Evolutionary conservation across 495 filamentous ascomycete genomes (phyloP), one percentile per base, ranked within the genome.

Genomic region (Haplographium delicatum): DNA sequence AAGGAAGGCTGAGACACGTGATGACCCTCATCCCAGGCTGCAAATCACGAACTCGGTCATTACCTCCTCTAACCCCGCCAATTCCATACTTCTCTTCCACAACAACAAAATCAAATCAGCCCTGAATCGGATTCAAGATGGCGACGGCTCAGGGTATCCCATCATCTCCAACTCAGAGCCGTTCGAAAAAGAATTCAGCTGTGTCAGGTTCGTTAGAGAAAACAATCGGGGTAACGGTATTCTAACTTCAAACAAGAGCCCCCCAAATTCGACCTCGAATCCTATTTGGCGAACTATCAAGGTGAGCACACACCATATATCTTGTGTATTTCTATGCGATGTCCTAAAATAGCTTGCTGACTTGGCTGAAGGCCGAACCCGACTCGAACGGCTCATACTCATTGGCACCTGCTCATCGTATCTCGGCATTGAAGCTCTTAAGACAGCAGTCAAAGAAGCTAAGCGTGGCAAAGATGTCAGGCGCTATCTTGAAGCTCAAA

Each of bases 211-310:
- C 40, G 54, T 53, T 18, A 6, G 10, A 31, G 1, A 11, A 28
- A 22, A 8, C 25, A 16, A 13, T 18, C 22, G 13, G 13, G 31
- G n/a, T 4, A 47, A 22, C 13, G 9, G 30, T 39, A 33, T 11
- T 35, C 61, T 54, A 39, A 62, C 47, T 25, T 30, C 13, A 27
- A n/a, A 34, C 53, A 9, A 91, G 89, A 90, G 39, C 62, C 80
- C 9, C 93, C 93, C 0, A 96, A 95, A 59, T 84, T 96, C 49
- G 93, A 98, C 62, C 79, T 98, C 4, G 93, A 96, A 27, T 80
- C 85, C 20, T 96, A 96, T 65, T 88, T 96, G 33, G 74, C 85
- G 26, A 95, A 96, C 58, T 98, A 98, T 65, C 79, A 73, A 63
- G 91, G 91, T 93, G 67, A 39, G 67, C 54, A 33, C 22, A 2